Evolutionary conservation across 2,329 filamentous ascomycete genomes (phyloP).

Genomic region (Cordyceps cicadae): DNA sequence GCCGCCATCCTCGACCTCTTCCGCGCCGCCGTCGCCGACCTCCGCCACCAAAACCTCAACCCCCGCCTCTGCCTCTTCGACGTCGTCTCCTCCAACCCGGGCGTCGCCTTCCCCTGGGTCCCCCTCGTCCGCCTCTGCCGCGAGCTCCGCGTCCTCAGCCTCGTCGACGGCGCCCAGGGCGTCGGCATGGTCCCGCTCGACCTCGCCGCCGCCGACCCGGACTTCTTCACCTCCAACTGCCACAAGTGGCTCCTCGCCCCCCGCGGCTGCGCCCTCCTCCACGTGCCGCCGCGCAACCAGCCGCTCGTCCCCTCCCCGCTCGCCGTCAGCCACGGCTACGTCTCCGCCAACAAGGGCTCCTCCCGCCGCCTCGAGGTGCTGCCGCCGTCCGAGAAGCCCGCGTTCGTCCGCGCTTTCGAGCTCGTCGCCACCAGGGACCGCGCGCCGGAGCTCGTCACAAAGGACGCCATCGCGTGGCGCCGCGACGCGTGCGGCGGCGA

Average conservation of each 20-base stretch:
- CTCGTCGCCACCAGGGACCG: slow-evolving; percentile 71
- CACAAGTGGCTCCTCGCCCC: slow-evolving; percentile 84
- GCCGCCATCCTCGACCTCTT: slow-evolving; percentile 57
- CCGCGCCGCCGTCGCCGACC: slow-evolving; percentile 44
- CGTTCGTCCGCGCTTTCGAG: slow-evolving; percentile 64
- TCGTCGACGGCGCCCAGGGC: slow-evolving; percentile 79
- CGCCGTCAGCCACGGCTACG: slow-evolving; percentile 76
- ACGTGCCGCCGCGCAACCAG: slow-evolving; percentile 72
- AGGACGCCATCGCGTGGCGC: slow-evolving; percentile 65
- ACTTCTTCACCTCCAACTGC: slow-evolving; percentile 81
- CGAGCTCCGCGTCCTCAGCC: slow-evolving; percentile 58
- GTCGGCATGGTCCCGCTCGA: slow-evolving; percentile 71
- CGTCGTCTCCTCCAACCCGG: slow-evolving; percentile 69
- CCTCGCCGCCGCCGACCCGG: slow-evolving; percentile 57
- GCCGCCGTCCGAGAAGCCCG: too few relatives aligned
- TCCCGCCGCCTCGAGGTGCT: too few relatives aligned
- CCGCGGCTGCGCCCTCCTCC: slow-evolving; percentile 70
- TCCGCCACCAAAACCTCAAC: slow-evolving; percentile 48
- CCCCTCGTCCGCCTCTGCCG: slow-evolving; percentile 54
- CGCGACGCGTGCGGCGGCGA: slow-evolving; percentile 65
- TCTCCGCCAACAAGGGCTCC: too few relatives aligned
- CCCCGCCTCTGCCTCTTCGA: slow-evolving; percentile 66
- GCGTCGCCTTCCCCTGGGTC: slow-evolving; percentile 73
- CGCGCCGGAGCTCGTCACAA: slow-evolving; percentile 62
- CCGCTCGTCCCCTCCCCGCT: slow-evolving; percentile 62